Percentiles rank a stretch among this genome's conserved stretches.
phyloP scores from a whole-genome alignment of 129 eudicot genomes.

The Silybum marianum region DNA sequence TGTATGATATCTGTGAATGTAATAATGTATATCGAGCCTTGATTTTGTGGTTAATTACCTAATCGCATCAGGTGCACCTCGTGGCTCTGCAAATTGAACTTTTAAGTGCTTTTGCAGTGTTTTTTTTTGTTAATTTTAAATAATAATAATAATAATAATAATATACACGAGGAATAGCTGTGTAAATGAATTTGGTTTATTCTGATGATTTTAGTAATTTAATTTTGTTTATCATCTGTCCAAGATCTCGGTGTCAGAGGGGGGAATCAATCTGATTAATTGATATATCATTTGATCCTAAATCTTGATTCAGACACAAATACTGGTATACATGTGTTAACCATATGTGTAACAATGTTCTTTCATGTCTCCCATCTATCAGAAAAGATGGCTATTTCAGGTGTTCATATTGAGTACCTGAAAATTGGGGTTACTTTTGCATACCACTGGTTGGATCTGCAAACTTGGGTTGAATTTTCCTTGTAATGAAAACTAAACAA shows the following conservation, averaged over 20 bases:
- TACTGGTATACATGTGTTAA: constrained; percentile 4
- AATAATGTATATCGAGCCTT: not conserved
- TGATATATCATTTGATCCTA: constrained; percentile 1
- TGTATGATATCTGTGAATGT: not conserved
- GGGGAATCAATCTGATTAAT: constrained; percentile 11
- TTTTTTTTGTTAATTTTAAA: not conserved
- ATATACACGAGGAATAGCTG: not conserved
- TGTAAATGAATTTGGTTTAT: not conserved
- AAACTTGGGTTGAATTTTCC: not conserved
- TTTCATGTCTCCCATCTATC: not conserved
- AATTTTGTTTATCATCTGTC: constrained; percentile 23
- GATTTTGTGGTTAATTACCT: not conserved
- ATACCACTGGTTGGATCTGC: not conserved
- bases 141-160: not conserved
- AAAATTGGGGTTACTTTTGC: constrained; percentile 1
- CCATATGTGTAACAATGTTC: not conserved
- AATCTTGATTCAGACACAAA: constrained; percentile 1
- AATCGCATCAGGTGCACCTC: constrained; percentile 4
- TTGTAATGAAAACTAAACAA: not conserved
- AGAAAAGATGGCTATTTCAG: not conserved
- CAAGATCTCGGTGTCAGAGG: constrained; percentile 24
- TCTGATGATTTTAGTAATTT: constrained; percentile 5
- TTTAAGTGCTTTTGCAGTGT: constrained; percentile 9
- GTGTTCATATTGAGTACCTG: not conserved
- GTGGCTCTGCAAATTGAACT: constrained; percentile 24